Evolutionary conservation across 441 rosid genomes (phyloP).

Genomic region (Bocquillonia castaneifolia): DNA sequence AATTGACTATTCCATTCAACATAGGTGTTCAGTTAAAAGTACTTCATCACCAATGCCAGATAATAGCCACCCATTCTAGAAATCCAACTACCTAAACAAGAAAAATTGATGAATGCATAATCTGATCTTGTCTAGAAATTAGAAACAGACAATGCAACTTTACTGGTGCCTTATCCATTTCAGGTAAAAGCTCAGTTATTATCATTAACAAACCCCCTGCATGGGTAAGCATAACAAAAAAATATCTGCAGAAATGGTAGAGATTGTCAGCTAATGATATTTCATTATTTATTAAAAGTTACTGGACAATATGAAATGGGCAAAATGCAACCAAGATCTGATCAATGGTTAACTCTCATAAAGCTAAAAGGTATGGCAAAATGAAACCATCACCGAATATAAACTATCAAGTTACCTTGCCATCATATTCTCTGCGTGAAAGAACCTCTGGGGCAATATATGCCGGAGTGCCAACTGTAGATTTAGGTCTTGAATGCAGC

Average conservation of each 20-base stretch:
- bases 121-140: neutral
- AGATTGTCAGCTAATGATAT: neutral
- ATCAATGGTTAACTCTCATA: neutral
- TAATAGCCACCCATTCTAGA: neutral
- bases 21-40: neutral
- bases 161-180: neutral
- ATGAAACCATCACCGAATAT: neutral
- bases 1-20: neutral
- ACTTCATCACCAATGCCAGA: neutral
- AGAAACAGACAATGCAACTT: neutral
- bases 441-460: constrained; percentile 93
- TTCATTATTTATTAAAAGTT: neutral
- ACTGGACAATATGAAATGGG: neutral
- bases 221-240: neutral
- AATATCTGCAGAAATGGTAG: neutral
- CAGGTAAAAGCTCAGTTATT: neutral
- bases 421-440: constrained; percentile 87
- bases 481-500: constrained; percentile 90
- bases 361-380: neutral
- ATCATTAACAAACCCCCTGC: neutral
- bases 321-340: neutral
- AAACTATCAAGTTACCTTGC: constrained; percentile 50
- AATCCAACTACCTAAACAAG: neutral
- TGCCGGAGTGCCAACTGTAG: constrained; percentile 95
- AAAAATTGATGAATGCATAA: neutral